Evolutionary conservation across 2,329 filamentous ascomycete genomes (phyloP), one percentile per base, ranked within the genome.

Genomic region (Colletotrichum incanum): DNA sequence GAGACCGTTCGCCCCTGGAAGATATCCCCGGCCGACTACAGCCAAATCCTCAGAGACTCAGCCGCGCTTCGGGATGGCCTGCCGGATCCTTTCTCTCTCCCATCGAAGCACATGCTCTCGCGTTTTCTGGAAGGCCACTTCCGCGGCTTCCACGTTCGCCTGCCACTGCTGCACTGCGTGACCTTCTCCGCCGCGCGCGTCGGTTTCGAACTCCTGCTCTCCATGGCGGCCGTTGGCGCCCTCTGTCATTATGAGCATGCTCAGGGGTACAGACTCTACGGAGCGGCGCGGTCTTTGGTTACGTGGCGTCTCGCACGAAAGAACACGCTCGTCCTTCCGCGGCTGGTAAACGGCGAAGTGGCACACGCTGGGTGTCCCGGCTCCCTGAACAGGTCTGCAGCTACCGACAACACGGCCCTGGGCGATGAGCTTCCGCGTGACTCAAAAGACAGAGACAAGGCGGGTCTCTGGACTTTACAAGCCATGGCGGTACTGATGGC

Each of bases 251-350:
- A 88, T 75, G 87, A 89, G 74, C 79, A 80, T 20, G 79, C 80
- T 12, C 80, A 86, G 61, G 88, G 87, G 0, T 87, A 90, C 47
- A 85, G 89, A 55, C 82, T 91, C 3, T 91, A 90, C 76, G 86
- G 88, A 77, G 86, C 87, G 16, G 87, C 87, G 14, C 88, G 87
- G 75, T 83, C 86, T 11, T 86, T 91, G 43, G 82, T 89, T 43
- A 81, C 84, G 1, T 84, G 88, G 74, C 84, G 87, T 23, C 85
- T 89, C 49, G 83, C 85, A 52, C 82, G 84, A 70, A 81, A 85
- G 67, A 86, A 89, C 74, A 60, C 84, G 83, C 47, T 79, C 86
- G 5, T 80, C 70, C 14, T 73, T 49, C 4, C 6, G 50, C 68
- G 50, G 16, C 60, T 54, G 34, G 56, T 66, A n/a, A 60, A 71